Base-by-base conservation (phyloP, 1,139 yeast species). In the Saccharomyces hybrid region DNA sequence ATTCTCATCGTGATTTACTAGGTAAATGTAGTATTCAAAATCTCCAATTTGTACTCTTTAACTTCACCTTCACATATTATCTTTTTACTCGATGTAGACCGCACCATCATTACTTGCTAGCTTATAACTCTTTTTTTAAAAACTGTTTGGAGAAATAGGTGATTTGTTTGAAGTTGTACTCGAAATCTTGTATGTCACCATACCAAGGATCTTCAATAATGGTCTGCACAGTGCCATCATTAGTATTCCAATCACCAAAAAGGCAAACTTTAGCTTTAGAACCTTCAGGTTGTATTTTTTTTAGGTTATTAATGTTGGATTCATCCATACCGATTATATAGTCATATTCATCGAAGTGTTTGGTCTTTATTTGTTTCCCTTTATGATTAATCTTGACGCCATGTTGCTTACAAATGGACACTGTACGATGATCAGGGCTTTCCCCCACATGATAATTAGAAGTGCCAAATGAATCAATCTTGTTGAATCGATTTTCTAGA, bases 141-240 rank as follows among this genome's bases (percentile, higher is more conserved):
- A 86, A 84, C 59, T 82, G 81, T 60, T 83, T 81, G 55, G 86
- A 81, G 66, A 91, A 91, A 64, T 87, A 91, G 14, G 74, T 66
- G 54, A 90, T 76, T 67, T 91, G 98, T 56, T 78, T 66, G 67
- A 83, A 90, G 69, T 88, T 89, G 58, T 75, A 77, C 68, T 88
- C 95, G 67, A 91, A 91, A 2, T 97, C 96, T 60, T 81, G 78
- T 31, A 73, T 73, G 0, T 95, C 96, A 2, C 97, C 97, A 63
- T 90, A 91, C 71, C 91, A 91, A 0, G 98, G 98, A 69, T 91
- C 97, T 53, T 82, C 87, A 5, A 91, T 93, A 41, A 87, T 79
- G 50, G 71, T 75, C 27, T 76, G 76, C 60, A 77, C 81, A 46
- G 73, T 68, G 8, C 58, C 57, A 8, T 70, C 62, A 61, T 80